These are phyloP conservation scores for Neofusicoccum parvum DNA, from an alignment of 2,329 filamentous ascomycete species.

Conservation along the genomic window DNA sequence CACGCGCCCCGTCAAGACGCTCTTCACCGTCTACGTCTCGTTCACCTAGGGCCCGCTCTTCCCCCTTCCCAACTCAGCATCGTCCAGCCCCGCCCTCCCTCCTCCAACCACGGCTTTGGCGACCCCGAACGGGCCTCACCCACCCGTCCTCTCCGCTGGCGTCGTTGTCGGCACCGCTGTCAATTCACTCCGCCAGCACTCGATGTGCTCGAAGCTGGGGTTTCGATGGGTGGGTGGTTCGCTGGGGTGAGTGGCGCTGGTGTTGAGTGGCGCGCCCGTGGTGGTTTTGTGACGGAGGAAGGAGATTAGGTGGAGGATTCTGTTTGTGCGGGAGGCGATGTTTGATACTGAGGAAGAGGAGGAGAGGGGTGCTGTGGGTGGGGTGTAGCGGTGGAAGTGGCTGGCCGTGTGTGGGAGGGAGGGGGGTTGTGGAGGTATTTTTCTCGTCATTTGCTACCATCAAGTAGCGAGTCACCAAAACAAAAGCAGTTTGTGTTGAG, in stretches of 20 bases:
- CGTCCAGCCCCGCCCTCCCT: slow-evolving; percentile 45
- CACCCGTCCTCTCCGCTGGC: slow-evolving; percentile 47
- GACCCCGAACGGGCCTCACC: slow-evolving; percentile 40
- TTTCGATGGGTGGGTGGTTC: slow-evolving; percentile 48
- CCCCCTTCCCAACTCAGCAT: slow-evolving; percentile 46
- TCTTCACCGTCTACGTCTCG: slow-evolving; percentile 46
- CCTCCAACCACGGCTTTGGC: slow-evolving; percentile 39
- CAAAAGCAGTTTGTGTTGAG: not conserved
- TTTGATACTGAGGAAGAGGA: slow-evolving; percentile 27
- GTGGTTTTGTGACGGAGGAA: slow-evolving; percentile 31
- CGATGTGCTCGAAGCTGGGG: slow-evolving; percentile 44
- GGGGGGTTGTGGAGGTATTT: not conserved
- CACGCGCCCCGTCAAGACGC: slow-evolving; percentile 43
- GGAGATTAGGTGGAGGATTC: not conserved
- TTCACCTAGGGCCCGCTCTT: slow-evolving; percentile 50
- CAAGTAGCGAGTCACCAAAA: not conserved
- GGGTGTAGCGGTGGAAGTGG: no score
- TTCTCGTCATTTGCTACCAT: no score
- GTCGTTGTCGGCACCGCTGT: slow-evolving; percentile 45
- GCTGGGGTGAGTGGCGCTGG: slow-evolving; percentile 47
- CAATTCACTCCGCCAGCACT: slow-evolving; percentile 35
- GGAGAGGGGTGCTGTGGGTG: not conserved
- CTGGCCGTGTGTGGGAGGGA: no score
- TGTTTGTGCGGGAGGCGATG: not conserved
- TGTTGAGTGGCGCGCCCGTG: slow-evolving; percentile 43